Evolutionary conservation across 140 eudicot species (phyloP).

Genomic region (Flaveria floridana): DNA sequence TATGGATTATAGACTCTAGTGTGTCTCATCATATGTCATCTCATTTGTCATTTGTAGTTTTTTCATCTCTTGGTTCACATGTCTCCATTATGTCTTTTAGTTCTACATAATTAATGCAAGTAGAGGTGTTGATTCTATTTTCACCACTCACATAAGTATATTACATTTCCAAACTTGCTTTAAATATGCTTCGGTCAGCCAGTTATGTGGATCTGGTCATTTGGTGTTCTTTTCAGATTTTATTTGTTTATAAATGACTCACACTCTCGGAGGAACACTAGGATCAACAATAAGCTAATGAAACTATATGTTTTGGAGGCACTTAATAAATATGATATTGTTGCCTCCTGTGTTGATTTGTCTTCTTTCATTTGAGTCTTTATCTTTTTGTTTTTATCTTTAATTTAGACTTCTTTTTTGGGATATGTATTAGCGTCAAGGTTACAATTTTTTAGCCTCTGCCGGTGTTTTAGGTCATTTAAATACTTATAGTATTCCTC

Average conservation of each 20-base stretch:
- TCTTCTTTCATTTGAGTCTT: not conserved
- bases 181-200: not conserved
- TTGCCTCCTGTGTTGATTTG: not conserved
- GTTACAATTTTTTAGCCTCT: not conserved
- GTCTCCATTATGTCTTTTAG: not conserved
- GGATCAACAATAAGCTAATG: too few relatives aligned
- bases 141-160: not conserved
- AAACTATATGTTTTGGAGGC: not conserved
- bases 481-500: too few relatives aligned
- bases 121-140: not conserved
- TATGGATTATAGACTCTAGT: too few relatives aligned
- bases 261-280: not conserved
- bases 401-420: not conserved
- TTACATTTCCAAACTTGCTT: not conserved
- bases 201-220: not conserved
- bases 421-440: not conserved
- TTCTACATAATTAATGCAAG: not conserved
- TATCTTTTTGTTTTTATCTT: not conserved
- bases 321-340: not conserved
- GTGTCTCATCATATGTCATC: not conserved
- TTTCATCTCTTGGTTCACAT: too few relatives aligned
- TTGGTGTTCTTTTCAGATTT: not conserved
- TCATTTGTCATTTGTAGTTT: too few relatives aligned
- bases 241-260: not conserved
- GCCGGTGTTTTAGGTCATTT: not conserved